Evolutionary conservation across 352 stramenopile species (phyloP), one percentile per base, ranked within the genome.

Genomic region (Phytopythium ostracodes): DNA sequence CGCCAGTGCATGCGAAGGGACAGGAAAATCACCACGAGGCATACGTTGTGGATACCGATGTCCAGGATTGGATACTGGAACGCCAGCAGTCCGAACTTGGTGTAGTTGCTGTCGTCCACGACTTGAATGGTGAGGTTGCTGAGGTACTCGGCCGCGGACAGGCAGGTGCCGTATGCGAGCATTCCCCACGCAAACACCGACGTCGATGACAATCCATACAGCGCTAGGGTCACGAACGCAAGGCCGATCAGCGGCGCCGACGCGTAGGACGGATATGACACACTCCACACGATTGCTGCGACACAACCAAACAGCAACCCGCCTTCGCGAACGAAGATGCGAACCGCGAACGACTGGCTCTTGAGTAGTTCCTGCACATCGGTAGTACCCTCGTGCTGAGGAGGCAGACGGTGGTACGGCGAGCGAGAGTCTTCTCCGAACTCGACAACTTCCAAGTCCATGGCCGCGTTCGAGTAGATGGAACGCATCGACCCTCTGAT

Each of bases 191-290:
- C 80, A 20, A 92, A 70, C 1, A 79, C 36, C 12, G 71, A 76
- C 11, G 79, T 70, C 18, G 71, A 78, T 17, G 72, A 65, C 6
- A 93, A 18, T 0, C 83, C 87, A 57, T 92, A 93, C 35, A 88
- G 36, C 17, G 72, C 83, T 4, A 96, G 72, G 0, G 77, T 88
- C 47, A 92, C 61, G 46, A 91, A 87, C 6, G 78, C 84, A 62
- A 81, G 75, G 2, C 61, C 83, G 52, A 90, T 77, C 52, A 94
- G 76, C 12, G 77, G 73, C 7, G 84, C 67, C 22, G 77, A 91
- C 25, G 73, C 62, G 50, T 96, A 96, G 38, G 87, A 94, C 49
- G 87, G 87, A 51, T 96, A 96, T 38, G 83, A 92, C 1, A 92
- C 83, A 60, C 81, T 88, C 83, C 83, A 92, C 15, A 81, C 70